Conservation (phyloP, 2,329 filamentous ascomycete genomes). For the Mycosphaerella sp. region DNA sequence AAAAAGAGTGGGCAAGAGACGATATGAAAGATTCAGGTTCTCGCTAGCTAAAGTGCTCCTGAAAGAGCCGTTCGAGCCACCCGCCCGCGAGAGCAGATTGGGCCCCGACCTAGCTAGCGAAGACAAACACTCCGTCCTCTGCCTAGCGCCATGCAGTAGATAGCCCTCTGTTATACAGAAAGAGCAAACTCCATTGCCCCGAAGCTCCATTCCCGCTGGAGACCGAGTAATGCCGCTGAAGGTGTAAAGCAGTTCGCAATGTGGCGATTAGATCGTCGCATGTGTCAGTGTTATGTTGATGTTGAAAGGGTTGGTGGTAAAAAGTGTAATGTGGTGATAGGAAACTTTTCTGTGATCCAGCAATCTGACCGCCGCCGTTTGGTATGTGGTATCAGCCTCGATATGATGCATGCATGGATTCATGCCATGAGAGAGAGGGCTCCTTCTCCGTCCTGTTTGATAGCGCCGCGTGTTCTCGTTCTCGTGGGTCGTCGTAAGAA, state of each 20-base stretch:
- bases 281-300: slow-evolving; percentile 1
- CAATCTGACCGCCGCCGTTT: slow-evolving; percentile 21
- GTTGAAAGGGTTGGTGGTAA: slow-evolving; percentile 7
- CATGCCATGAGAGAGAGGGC: slow-evolving; percentile 22
- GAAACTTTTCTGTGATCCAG: slow-evolving; percentile 23
- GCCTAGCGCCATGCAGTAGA: slow-evolving; percentile 17
- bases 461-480: slow-evolving; percentile 15
- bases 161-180: slow-evolving; percentile 22
- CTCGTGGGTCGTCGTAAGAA: slow-evolving; percentile 26
- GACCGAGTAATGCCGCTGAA: slow-evolving; percentile 17
- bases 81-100: slow-evolving; percentile 15
- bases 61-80: slow-evolving; percentile 1
- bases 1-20: not conserved
- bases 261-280: not conserved
- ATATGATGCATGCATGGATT: slow-evolving; percentile 14
- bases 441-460: slow-evolving; percentile 22
- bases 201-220: slow-evolving; percentile 10
- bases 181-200: slow-evolving; percentile 13
- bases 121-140: not conserved
- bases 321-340: slow-evolving; percentile 15
- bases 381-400: not conserved
- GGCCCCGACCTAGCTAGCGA: slow-evolving; percentile 9
- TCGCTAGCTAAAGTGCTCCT: slow-evolving; percentile 7
- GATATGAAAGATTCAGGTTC: slow-evolving; percentile 3
- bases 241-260: not conserved